Base-by-base conservation (phyloP, 202 grass and related monocot species). In the Brachypodium distachyon region DNA sequence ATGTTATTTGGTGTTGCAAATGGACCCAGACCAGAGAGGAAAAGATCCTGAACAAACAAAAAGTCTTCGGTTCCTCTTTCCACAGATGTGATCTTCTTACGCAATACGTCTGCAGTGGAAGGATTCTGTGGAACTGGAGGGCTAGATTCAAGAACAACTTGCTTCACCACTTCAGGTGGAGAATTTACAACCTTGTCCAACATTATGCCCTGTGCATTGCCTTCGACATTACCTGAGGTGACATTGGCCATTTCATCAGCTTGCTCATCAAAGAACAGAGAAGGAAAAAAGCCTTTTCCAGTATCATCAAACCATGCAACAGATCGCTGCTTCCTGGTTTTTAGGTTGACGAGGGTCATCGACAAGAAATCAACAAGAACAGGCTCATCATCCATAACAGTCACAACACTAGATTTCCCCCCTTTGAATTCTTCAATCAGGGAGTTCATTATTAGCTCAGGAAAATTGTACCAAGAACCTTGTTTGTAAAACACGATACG, bases 301-400 rank as follows among this genome's bases (percentile, higher is more conserved):
- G 78, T 48, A 22, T 94, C 91, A 84, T 97, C 94, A 47, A 84
- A 86, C 91, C 94, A 97, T 55, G 94, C 88, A 77, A 94, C 87
- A 44, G 94, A 94, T 8, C 81, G 78, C 60, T 87, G 85, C 48
- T 94, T 97, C 84, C 80, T 78, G 21, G 78, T 91, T 78, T 79
- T 87, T 72, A 89, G 43, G 69, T 94, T 94, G 26, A 97, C 86
- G 21, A 91, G 25, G 38, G 84, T 89, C 88, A 97, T 91, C 34
- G 90, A 97, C 26, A 93, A 56, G 41, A 97, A 90, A 86, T 93
- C 93, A 82, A 97, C 83, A 72, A 91, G 73, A 60, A 91, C 25
- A 50, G 68, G 67, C 41, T 93, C 62, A 80, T 84, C 85, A 36
- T 90, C 85, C 74, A 82, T 70, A 64, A 88, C 87, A 70, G 81